Evolutionary conservation across 371 early-diverging fungal genomes (phyloP).

Genomic region (Mortierella sp.): DNA sequence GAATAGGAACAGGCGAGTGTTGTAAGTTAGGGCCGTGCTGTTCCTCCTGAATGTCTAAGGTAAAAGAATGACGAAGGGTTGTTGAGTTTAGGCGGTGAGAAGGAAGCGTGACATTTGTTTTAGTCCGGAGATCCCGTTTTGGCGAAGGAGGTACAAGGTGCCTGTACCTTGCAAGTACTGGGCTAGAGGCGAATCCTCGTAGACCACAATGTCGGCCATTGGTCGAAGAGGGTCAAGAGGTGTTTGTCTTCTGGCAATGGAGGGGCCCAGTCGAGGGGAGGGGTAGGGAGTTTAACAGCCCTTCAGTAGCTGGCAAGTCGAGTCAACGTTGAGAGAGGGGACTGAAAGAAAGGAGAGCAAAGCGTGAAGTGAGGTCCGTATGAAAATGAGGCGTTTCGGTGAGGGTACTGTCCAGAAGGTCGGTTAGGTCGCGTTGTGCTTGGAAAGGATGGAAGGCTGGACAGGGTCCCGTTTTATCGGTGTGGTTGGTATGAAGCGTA

Average conservation of each 20-base stretch:
- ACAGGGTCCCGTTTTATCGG: not conserved
- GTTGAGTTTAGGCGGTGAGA: not conserved
- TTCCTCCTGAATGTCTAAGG: conserved; percentile 53
- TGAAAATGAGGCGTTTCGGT: not conserved
- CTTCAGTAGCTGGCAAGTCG: conserved; percentile 10
- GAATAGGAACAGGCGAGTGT: conserved; percentile 44
- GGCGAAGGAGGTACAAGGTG: not conserved
- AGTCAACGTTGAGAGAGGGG: not conserved
- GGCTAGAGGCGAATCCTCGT: conserved; percentile 81
- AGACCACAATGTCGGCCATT: conserved; percentile 77
- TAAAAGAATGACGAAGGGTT: not conserved
- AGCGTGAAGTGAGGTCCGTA: not conserved
- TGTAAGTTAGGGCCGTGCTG: conserved; percentile 43
- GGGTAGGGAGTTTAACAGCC: not conserved
- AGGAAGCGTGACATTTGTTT: not conserved
- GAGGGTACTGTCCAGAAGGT: not conserved
- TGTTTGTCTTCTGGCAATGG: not conserved
- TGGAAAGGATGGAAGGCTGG: not conserved
- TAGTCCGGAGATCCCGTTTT: conserved; percentile 6
- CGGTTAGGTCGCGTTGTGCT: not conserved
- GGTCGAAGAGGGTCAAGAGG: conserved; percentile 1
- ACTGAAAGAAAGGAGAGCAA: not conserved
- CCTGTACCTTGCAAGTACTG: conserved; percentile 72
- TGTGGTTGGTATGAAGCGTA: not conserved
- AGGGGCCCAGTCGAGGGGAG: conserved; percentile 5